Evolutionary conservation across 108 stramenopile genomes (phyloP).

Genomic region (Hondaea fermentalgiana): DNA sequence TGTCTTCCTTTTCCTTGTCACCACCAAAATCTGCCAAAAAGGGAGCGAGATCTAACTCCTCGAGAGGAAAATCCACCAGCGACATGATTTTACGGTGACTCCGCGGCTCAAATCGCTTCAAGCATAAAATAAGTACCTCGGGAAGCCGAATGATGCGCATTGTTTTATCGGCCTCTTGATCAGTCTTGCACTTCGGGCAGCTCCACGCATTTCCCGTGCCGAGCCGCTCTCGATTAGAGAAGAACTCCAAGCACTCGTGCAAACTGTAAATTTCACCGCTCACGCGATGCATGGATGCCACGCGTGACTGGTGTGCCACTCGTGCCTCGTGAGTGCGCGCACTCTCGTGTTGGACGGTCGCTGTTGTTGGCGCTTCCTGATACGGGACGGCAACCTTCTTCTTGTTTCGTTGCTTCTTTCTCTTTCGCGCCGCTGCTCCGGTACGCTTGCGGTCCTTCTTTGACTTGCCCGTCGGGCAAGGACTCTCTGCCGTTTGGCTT

Average conservation of each 20-base stretch:
- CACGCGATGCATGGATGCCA: neutral
- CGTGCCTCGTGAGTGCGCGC: neutral
- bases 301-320: neutral
- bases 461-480: neutral
- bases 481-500: neutral
- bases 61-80: neutral
- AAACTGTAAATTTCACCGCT: neutral
- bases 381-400: neutral
- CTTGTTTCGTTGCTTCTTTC: neutral
- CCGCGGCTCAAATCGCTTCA: neutral
- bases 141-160: slow-evolving; percentile 4
- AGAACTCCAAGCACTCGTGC: neutral
- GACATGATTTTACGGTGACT: neutral
- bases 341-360: neutral
- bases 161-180: neutral
- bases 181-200: neutral
- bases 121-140: neutral
- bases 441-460: neutral
- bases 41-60: neutral
- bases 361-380: neutral
- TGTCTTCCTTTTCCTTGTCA: slow-evolving; percentile 7
- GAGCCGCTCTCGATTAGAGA: slow-evolving; percentile 1
- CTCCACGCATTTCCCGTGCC: neutral
- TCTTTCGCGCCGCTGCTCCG: neutral
- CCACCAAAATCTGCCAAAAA: slow-evolving; percentile 1